phyloP scores from a whole-genome alignment of 257 asterid genomes.

The Solanum chilense region DNA sequence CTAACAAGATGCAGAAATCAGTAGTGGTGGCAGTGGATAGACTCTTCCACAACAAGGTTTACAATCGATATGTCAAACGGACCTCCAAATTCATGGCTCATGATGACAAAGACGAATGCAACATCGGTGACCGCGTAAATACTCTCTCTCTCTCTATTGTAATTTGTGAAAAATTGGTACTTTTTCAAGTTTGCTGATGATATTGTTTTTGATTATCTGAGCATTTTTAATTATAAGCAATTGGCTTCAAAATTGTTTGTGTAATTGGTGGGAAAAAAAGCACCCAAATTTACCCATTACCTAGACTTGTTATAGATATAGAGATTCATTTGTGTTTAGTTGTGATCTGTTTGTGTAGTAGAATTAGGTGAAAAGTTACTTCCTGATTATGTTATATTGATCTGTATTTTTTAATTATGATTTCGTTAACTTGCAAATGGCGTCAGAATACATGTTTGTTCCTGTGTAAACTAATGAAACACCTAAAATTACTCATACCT shows the following conservation, averaged over 20 bases:
- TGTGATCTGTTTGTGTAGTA: background rate
- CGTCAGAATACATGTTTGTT: background rate
- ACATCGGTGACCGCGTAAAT: background rate
- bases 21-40: constrained; percentile 91
- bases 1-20: constrained; percentile 90
- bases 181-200: background rate
- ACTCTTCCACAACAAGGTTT: constrained; percentile 67
- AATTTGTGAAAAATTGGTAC: background rate
- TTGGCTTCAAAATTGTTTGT: background rate
- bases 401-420: too few species aligned
- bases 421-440: too few species aligned
- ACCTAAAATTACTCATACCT: background rate
- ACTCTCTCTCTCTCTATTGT: background rate
- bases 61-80: constrained; percentile 79
- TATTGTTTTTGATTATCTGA: background rate
- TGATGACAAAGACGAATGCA: constrained; percentile 30
- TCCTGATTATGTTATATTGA: too few species aligned
- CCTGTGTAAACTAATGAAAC: background rate
- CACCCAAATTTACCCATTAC: background rate
- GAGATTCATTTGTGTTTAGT: background rate
- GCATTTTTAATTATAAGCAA: background rate
- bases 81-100: constrained; percentile 97
- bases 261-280: background rate
- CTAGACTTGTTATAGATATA: background rate
- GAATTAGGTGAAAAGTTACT: background rate